Base-by-base conservation (phyloP, 225 moss, liverwort and hornwort species). In the Bryoerythrophyllum caledonicum region DNA sequence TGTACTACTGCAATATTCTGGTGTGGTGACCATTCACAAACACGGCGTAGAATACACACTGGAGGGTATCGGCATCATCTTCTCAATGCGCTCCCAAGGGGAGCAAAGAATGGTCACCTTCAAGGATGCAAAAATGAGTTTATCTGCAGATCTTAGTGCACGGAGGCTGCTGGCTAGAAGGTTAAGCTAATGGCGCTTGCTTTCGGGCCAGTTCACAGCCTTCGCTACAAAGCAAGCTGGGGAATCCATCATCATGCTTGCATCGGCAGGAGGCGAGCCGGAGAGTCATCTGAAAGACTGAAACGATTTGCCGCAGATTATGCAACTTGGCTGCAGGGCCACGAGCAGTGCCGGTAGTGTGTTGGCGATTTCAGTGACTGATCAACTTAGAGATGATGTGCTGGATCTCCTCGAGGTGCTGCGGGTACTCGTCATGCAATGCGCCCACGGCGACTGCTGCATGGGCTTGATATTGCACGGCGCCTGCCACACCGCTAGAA, bases 21-120 rank as follows among this genome's bases (percentile, higher is more conserved):
- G 10, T 40, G n/a, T n/a, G n/a, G n/a, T 40, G 0, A 40, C 72
- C 43, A 67, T 81, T 72, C 43, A 72, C 44, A 51, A 34, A 20
- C 30, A 67, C 49, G 48, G 46, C 40, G 43, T 81, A 81, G 52
- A 85, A 51, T 85, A 85, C 72, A 85, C 75, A 75, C 48, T 55
- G 70, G 8, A 7, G 1, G 48, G 62, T 60, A 75, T 76, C 67
- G 41, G 67, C 63, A 60, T 59, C 57, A 65, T 64, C 63, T 63
- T 71, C 72, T 68, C 67, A 75, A 78, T 74, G 61, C 23, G 70
- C 74, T 77, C 74, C 44, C 34, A 52, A 71, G n/a, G 30, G 65
- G 78, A 67, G 74, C 62, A 70, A 81, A 73, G 53, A 76, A 67
- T 63, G 73, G 60, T 67, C 14, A 53, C 25, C 10, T 53, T 2